These are phyloP conservation scores for Blastosporella zonata DNA, from an alignment of 1,284 basidiomycete genomes.

Conservation along the genomic window DNA sequence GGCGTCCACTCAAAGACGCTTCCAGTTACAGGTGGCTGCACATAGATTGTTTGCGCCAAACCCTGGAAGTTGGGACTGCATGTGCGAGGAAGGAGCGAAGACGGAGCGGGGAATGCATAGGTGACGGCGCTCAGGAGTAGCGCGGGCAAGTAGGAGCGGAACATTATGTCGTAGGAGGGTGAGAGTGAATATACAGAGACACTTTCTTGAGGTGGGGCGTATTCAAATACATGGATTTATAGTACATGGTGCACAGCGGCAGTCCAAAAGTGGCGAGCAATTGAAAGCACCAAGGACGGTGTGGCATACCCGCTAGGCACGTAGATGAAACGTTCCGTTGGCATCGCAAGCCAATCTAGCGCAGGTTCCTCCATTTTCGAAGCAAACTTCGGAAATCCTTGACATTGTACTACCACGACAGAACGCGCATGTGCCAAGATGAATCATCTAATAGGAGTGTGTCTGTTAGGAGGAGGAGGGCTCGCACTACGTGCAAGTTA, in stretches of 20 bases:
- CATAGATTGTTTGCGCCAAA: conserved; percentile 15
- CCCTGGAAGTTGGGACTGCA: conserved; percentile 21
- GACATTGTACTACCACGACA: too few relatives aligned
- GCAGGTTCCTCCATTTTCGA: too few relatives aligned
- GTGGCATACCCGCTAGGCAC: neutral
- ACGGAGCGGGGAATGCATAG: conserved; percentile 5
- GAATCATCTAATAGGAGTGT: too few relatives aligned
- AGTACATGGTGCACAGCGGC: neutral
- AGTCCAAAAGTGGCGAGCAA: neutral
- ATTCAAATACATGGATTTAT: too few relatives aligned
- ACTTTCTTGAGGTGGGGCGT: neutral
- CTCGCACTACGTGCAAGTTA: too few relatives aligned
- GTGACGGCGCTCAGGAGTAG: conserved; percentile 8
- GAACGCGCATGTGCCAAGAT: too few relatives aligned
- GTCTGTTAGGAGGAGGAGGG: too few relatives aligned
- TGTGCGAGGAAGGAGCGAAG: conserved; percentile 3
- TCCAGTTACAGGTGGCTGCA: conserved; percentile 2
- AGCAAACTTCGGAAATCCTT: too few relatives aligned
- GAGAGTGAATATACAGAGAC: neutral
- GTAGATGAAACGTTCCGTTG: neutral
- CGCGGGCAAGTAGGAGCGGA: conserved; percentile 1
- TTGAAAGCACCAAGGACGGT: neutral
- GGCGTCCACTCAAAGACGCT: conserved; percentile 17
- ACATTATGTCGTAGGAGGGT: neutral
- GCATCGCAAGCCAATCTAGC: neutral